Base-by-base conservation (phyloP, 1,284 basidiomycete species). In the Irpex sp. region DNA sequence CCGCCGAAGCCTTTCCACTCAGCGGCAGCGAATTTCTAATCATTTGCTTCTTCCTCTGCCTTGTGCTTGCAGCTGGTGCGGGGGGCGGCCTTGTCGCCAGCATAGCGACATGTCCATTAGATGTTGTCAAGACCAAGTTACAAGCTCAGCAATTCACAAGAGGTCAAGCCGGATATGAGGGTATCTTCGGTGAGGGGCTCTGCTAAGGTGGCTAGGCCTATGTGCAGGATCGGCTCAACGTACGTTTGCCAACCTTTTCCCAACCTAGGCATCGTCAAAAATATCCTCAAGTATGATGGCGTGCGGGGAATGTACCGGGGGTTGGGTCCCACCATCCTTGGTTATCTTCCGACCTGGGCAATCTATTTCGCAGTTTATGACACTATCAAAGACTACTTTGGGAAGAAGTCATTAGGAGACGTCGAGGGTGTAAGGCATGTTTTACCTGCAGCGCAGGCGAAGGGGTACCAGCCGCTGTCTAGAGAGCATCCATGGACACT, bases 301-400 rank as follows among this genome's bases (percentile, higher is more conserved):
- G 68, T 96, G 59, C 84, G 88, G 57, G 95, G 96, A 12, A 80
- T 97, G 64, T 98, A 98, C 77, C 86, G 95, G 49, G 95, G 96
- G 12, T 82, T 98, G 28, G 95, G 95, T 8, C 96, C 95, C n/a
- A 98, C 95, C 12, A 84, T 98, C 62, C 83, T 95, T 5, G 95
- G 95, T 6, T 97, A 98, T 75, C 84, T 98, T 47, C 95, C 95
- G 23, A 98, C 95, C 8, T 97, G 95, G 95, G 95, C 94, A 28
- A 98, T 98, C 68, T 98, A 97, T 75, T 98, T 98, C 74, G 88
- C 93, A n/a, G 93, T 98, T 18, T 97, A 97, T 76, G 95, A 98
- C 77, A 86, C 90, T 63, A 91, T 95, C 75, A 97, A 97, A 80
- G 84, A 84, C 23, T 77, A 80, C 39, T 87, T 95, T 69, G 91